Base-by-base conservation (phyloP, 495 filamentous ascomycete species). In the Penicillium desertorum region DNA sequence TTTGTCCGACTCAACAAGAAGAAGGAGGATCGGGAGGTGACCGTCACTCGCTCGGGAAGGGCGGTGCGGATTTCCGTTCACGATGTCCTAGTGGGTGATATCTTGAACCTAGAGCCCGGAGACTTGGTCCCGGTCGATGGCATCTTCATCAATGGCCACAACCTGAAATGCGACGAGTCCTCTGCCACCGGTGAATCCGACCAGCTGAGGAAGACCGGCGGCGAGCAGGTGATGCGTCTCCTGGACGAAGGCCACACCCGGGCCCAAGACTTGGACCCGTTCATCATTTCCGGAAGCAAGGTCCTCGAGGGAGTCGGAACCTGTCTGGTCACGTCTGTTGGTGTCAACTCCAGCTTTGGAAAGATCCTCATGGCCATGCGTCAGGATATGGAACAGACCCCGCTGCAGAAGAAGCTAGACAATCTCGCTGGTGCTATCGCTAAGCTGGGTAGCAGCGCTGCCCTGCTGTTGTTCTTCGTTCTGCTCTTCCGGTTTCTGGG, bases 291-390 rank as follows among this genome's bases (percentile, higher is more conserved):
- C 16, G 93, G 93, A 39, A 85, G 87, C 10, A 94, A 94, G 67
- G 90, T 98, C 34, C 89, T 91, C 52, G 93, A 98, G 72, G 93
- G 93, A 27, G 83, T 94, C 32, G 91, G 91, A 0, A 89, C 84
- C 4, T 96, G 91, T 69, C 67, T 95, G 63, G 89, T 94, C 55
- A 98, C 93, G 7, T 86, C 91, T n/a, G 88, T 87, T 29, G 93
- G 93, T 57, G 77, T 95, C 16, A 79, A 96, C 70, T 91, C 92
- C 4, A 89, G 83, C 52, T 91, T 92, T 68, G 93, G 93, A 56
- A 93, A 90, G 66, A 96, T 90, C 29, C 85, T 97, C 81, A 94
- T 98, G 90, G 87, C 90, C 45, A 81, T 97, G 23, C 88, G 88
- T 54, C 90, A 96, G 56, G 89, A 94, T 56, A 86, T 85, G 59